Percentiles rank a stretch among this genome's conserved stretches.
These are phyloP conservation scores for Lactarius sp. DNA, from an alignment of 768 basidiomycete species.

Conservation along the genomic window DNA sequence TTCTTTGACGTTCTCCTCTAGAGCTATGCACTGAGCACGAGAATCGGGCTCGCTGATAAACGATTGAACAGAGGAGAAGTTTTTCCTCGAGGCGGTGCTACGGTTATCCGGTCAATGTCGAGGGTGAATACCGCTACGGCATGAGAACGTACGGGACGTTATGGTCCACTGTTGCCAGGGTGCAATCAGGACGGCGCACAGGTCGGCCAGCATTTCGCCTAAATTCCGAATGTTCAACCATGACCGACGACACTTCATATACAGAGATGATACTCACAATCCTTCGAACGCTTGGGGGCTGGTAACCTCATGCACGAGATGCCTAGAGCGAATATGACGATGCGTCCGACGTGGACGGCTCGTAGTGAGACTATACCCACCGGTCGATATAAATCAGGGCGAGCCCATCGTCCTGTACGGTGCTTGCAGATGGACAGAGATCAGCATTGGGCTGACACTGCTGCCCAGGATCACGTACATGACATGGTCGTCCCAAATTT, in stretches of 20 bases:
- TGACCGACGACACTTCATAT: background rate
- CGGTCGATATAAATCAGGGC: conserved; percentile 71
- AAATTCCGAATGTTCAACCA: background rate
- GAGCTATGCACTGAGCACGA: conserved; percentile 50
- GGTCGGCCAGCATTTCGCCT: conserved; percentile 47
- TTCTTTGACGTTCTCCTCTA: conserved; percentile 62
- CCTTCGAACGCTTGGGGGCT: conserved; percentile 60
- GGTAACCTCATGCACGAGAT: conserved; percentile 61
- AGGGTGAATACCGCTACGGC: conserved; percentile 1
- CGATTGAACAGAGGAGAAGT: conserved; percentile 42
- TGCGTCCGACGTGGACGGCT: background rate
- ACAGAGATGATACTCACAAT: conserved; percentile 33
- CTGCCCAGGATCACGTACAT: conserved; percentile 47
- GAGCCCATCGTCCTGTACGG: conserved; percentile 68
- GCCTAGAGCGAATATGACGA: conserved; percentile 33
- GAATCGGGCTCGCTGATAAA: conserved; percentile 58
- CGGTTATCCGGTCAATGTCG: background rate
- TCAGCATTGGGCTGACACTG: background rate
- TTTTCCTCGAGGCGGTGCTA: conserved; percentile 48
- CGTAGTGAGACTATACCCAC: conserved; percentile 28
- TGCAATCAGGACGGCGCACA: conserved; percentile 61
- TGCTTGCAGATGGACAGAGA: conserved; percentile 39
- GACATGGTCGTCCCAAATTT: conserved; percentile 97
- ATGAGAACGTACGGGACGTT: conserved; percentile 41
- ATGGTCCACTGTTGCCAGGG: conserved; percentile 58